Evolutionary conservation across 371 early-diverging fungal species (phyloP), one percentile per base, ranked within the genome.

Genomic region (Rhizopus arrhizus): DNA sequence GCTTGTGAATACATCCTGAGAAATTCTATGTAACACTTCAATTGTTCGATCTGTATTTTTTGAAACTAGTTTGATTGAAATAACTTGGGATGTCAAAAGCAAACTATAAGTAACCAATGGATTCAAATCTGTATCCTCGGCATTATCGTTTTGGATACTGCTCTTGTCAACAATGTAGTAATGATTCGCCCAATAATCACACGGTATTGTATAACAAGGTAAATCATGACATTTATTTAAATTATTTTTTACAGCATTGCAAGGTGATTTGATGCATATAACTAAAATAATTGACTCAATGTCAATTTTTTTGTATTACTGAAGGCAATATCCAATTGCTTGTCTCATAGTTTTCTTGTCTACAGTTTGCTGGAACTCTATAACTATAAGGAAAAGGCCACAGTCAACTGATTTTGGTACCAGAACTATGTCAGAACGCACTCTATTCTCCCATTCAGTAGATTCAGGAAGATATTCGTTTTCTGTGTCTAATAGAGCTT

Each of bases 101-200:
- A 59, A 36, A 34, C 43, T 34, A 28, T 42, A 52, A 59, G 51
- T 42, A 59, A 11, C 43, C 41, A 51, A 51, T 59, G 59, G 33
- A 42, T 51, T 51, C 33, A 59, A 59, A 13, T 59, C 47, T 32
- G 52, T 51, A 15, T 51, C 52, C 51, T 51, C 4, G 16, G 52
- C 4, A 59, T 42, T 59, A 16, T 59, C 10, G 51, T 59, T 43
- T 51, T 59, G 48, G 38, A 53, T 3, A 6, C 40, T 38, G 13
- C 46, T 56, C 32, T 56, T 13, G 35, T 56, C 46, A 46, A 16
- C 36, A 56, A 46, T 56, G 45, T 56, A 56, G 22, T 34, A 56
- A 45, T n/a, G 56, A 46, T 56, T 16, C 8, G 56, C 56, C 34
- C 56, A 56, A 45, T 46, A 56, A 34, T 46, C 47, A 56, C 56